phyloP scores from a whole-genome alignment of 768 basidiomycete genomes.

The Boletus speciosus region DNA sequence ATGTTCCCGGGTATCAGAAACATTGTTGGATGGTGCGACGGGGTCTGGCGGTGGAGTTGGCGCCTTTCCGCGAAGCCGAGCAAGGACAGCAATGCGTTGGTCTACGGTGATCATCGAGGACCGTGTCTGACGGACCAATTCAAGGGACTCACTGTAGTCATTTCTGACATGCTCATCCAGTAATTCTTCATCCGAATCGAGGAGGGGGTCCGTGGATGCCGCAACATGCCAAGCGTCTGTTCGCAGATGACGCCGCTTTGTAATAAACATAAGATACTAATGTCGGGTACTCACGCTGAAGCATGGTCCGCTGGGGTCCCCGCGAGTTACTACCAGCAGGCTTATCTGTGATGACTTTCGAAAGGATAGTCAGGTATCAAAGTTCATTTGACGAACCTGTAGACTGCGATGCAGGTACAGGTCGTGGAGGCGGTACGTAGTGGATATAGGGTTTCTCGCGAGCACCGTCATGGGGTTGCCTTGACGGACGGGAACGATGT shows the following conservation, averaged over 20 bases:
- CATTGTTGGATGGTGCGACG: not conserved
- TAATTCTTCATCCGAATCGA: conserved; percentile 71
- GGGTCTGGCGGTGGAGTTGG: conserved; percentile 43
- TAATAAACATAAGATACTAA: not conserved
- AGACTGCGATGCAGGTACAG: conserved; percentile 11
- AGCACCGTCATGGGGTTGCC: conserved; percentile 20
- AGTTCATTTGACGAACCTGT: conserved; percentile 20
- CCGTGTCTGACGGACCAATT: not conserved
- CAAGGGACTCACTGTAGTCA: conserved; percentile 58
- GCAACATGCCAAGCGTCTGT: conserved; percentile 74
- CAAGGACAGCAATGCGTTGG: conserved; percentile 50
- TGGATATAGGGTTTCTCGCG: conserved; percentile 35
- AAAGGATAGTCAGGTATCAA: conserved; percentile 1
- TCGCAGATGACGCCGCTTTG: not conserved
- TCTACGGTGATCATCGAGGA: conserved; percentile 29
- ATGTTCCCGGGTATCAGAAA: conserved; percentile 28
- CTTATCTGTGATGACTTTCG: conserved; percentile 16
- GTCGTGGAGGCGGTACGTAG: conserved; percentile 30
- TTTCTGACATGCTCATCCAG: conserved; percentile 57
- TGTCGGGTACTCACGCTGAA: conserved; percentile 37
- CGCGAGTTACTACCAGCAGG: conserved; percentile 9
- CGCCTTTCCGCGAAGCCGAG: conserved; percentile 48
- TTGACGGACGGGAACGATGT: conserved; percentile 26
- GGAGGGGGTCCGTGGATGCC: conserved; percentile 58
- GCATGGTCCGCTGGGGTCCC: conserved; percentile 40